phyloP scores from a whole-genome alignment of 1,284 basidiomycete species.

The Xerocomus minutiporus region DNA sequence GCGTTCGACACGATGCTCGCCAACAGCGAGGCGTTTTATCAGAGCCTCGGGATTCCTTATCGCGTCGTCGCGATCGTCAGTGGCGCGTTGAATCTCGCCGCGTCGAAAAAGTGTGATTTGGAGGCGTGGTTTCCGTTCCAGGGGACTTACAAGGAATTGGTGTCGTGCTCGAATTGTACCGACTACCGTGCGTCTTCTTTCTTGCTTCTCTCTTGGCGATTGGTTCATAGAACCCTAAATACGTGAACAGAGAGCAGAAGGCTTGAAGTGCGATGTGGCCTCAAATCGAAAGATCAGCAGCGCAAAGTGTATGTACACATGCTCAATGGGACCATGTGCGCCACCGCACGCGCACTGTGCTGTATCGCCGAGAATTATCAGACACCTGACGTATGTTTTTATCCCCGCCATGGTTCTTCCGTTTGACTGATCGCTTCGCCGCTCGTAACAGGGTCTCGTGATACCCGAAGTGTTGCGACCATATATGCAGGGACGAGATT shows the following conservation, averaged over 20 bases:
- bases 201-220: neutral
- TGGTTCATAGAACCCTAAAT: neutral
- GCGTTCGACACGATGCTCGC: slow-evolving; percentile 90
- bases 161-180: slow-evolving; percentile 90
- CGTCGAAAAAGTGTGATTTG: slow-evolving; percentile 94
- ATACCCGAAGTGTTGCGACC: slow-evolving; percentile 88
- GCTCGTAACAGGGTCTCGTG: slow-evolving; percentile 62
- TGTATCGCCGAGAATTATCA: slow-evolving; percentile 99
- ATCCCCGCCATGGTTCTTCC: neutral
- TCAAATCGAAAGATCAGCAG: slow-evolving; percentile 82
- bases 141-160: slow-evolving; percentile 91
- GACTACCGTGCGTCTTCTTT: slow-evolving; percentile 75
- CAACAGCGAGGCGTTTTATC: slow-evolving; percentile 92
- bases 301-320: slow-evolving; percentile 94
- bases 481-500: slow-evolving; percentile 95
- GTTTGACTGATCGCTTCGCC: neutral
- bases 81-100: slow-evolving; percentile 94
- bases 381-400: slow-evolving; percentile 74
- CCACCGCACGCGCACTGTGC: slow-evolving; percentile 93
- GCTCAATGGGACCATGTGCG: slow-evolving; percentile 96
- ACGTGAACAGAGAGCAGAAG: slow-evolving; percentile 73
- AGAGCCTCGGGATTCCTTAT: slow-evolving; percentile 89
- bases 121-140: slow-evolving; percentile 99
- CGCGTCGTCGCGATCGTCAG: slow-evolving; percentile 95
- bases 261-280: slow-evolving; percentile 85